phyloP scores from a whole-genome alignment of 169 alveolate genomes.

The Eimeria maxima region DNA sequence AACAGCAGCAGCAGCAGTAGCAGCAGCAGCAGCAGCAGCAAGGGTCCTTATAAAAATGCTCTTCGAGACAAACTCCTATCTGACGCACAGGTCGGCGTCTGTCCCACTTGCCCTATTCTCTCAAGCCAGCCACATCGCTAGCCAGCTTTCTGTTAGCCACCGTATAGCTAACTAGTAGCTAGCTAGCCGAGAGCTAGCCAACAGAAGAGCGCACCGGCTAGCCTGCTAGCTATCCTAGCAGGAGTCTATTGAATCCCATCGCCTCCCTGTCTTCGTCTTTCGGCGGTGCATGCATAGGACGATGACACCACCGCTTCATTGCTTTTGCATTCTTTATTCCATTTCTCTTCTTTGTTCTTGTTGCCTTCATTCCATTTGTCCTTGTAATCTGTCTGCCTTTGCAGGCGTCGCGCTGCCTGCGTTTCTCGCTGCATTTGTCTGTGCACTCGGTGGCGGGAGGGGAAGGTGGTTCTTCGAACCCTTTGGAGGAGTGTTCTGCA shows the following conservation, averaged over 20 bases:
- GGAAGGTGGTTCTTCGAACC: not conserved
- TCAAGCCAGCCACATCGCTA: not conserved
- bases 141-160: slow-evolving; percentile 5
- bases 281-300: no score
- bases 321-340: no score
- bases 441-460: slow-evolving; percentile 5
- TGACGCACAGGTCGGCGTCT: not conserved
- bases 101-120: not conserved
- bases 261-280: no score
- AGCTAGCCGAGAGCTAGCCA: not conserved
- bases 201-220: not conserved
- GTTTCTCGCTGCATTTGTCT: slow-evolving; percentile 43
- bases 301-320: no score
- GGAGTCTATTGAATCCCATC: not conserved
- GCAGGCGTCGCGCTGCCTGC: slow-evolving; percentile 35
- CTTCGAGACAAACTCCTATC: not conserved
- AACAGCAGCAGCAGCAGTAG: slow-evolving; percentile 37
- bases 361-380: no score
- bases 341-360: no score
- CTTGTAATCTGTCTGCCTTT: no score
- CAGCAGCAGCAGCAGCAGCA: slow-evolving; percentile 15
- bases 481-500: slow-evolving; percentile 63
- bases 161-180: not conserved
- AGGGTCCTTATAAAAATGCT: not conserved
- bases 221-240: slow-evolving; percentile 8